Conservation (phyloP, 139 green algal species). For the Chlorella sp. region DNA sequence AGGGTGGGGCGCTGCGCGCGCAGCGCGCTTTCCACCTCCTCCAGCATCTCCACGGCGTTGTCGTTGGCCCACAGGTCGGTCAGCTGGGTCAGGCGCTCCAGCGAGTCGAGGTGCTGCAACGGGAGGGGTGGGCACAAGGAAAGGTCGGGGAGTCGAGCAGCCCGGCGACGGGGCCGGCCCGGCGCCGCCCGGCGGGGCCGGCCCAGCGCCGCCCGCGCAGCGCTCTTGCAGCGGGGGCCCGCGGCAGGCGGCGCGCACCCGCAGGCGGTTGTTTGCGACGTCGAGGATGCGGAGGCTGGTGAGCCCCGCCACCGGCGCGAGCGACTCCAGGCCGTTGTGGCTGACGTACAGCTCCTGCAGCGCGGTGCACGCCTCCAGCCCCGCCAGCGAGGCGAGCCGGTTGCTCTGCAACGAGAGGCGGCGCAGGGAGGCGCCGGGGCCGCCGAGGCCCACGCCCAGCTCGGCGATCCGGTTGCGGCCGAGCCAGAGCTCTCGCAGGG, state of each 20-base stretch:
- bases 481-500: constrained; percentile 74
- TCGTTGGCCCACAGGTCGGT: constrained; percentile 96
- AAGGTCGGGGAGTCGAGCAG: not conserved
- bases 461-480: constrained; percentile 87
- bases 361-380: constrained; percentile 63
- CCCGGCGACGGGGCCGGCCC: too few species aligned
- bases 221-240: not conserved
- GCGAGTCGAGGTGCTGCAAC: too few species aligned
- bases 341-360: constrained; percentile 93
- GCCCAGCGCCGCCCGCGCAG: too few species aligned
- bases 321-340: constrained; percentile 85
- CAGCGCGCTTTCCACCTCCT: constrained; percentile 58
- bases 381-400: constrained; percentile 77
- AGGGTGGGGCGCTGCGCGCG: constrained; percentile 46
- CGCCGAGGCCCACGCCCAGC: constrained; percentile 30
- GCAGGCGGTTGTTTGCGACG: constrained; percentile 78
- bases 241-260: not conserved
- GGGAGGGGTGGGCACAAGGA: not conserved
- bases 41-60: constrained; percentile 73
- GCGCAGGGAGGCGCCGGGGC: constrained; percentile 35
- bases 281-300: constrained; percentile 78
- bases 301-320: constrained; percentile 70
- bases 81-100: too few species aligned
- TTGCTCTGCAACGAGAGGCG: constrained; percentile 72
- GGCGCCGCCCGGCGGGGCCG: too few species aligned